These are phyloP conservation scores for Euptelea pleiosperma DNA, from an alignment of 164 flowering plant species.

Conservation along the genomic window DNA sequence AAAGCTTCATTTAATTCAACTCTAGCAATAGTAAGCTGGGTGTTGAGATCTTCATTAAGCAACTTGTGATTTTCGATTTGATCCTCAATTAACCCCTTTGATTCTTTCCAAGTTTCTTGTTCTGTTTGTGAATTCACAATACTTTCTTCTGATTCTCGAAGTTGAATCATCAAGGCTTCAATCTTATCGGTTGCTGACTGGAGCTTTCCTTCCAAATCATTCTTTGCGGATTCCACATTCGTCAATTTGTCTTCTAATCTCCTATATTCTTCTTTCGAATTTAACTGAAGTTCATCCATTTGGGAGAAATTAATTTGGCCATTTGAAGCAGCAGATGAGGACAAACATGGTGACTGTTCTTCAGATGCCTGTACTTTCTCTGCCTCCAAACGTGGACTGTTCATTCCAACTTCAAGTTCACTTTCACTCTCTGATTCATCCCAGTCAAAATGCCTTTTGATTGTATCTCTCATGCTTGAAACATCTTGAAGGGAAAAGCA, in stretches of 20 bases:
- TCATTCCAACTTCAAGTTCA: slow-evolving; percentile 26
- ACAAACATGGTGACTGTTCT: slow-evolving; percentile 13
- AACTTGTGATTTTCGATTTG: slow-evolving; percentile 57
- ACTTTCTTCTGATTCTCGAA: slow-evolving; percentile 38
- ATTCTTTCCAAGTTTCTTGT: slow-evolving; percentile 36
- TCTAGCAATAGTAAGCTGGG: slow-evolving; percentile 55
- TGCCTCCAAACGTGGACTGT: slow-evolving; percentile 14
- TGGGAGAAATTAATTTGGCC: slow-evolving; percentile 12
- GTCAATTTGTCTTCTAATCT: slow-evolving; percentile 35
- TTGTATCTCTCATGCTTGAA: slow-evolving; percentile 48
- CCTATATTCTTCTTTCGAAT: slow-evolving; percentile 36
- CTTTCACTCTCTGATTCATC: slow-evolving; percentile 37
- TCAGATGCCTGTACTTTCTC: slow-evolving; percentile 11
- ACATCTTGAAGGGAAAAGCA: slow-evolving; percentile 56
- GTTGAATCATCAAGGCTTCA: slow-evolving; percentile 30
- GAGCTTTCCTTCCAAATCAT: slow-evolving; percentile 40
- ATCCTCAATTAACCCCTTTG: slow-evolving; percentile 52
- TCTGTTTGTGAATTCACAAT: slow-evolving; percentile 36
- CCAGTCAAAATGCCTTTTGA: slow-evolving; percentile 49
- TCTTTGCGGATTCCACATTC: slow-evolving; percentile 28
- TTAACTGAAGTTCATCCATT: slow-evolving; percentile 23
- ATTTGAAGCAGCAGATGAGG: slow-evolving; percentile 16
- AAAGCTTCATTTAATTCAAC: slow-evolving; percentile 48
- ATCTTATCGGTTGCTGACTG: slow-evolving; percentile 24
- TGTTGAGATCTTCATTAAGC: slow-evolving; percentile 65